Evolutionary conservation across 805 yeast species (phyloP), one percentile per base, ranked within the genome.

Genomic region (Grigorovia yakushimaensis): DNA sequence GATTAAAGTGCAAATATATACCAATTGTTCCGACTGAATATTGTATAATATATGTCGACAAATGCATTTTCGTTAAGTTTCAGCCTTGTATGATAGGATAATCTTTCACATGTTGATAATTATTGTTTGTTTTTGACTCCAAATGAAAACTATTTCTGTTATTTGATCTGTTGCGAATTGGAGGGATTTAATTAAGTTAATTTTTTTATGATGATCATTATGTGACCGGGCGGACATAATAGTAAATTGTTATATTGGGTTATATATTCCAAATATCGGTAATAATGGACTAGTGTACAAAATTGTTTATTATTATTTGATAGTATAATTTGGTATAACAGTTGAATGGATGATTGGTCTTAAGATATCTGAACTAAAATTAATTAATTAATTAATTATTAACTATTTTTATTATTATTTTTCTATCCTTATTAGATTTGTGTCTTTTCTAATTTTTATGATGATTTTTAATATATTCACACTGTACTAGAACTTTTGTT

Each of bases 161-260:
- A n/a, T n/a, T n/a, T n/a, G n/a, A n/a, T n/a, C n/a, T n/a, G n/a
- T n/a, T n/a, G n/a, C n/a, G n/a, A n/a, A n/a, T n/a, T n/a, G n/a
- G n/a, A n/a, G n/a, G n/a, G n/a, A n/a, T n/a, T n/a, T 19, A 19
- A 39, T 17, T 23, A 23, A 23, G 15, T 36, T 21, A 40, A 22
- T 18, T 6, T 27, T 27, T 37, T 57, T 50, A 60, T 65, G 69
- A 65, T 65, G 68, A 65, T 62, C 55, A 47, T 61, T 53, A 58
- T 61, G 66, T 68, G 74, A 70, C 74, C 74, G 74, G 74, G 74
- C 74, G 74, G 73, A 69, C 74, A 70, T 70, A 65, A 50, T 58
- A 64, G 68, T 64, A 64, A 63, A 42, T 23, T 47, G 53, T 36
- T 30, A 51, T 50, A 49, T 53, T 60, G 52, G 53, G 60, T 51